Evolutionary conservation across 169 alveolate species (phyloP).

Genomic region (Plasmodium yoelii): DNA sequence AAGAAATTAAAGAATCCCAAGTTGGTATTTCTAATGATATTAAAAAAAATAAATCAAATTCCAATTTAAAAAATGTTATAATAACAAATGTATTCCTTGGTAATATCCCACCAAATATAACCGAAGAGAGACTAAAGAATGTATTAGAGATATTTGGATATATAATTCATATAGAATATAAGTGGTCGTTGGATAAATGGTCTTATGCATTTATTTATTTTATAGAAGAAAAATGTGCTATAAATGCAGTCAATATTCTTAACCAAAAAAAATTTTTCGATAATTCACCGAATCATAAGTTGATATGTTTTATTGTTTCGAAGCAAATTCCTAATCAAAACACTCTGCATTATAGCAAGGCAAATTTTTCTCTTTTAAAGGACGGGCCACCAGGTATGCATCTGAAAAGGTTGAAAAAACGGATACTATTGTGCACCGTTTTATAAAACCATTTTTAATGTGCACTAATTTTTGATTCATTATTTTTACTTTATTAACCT

Average conservation of each 20-base stretch:
- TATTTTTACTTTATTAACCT: background rate
- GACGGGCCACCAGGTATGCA: slow-evolving; percentile 86
- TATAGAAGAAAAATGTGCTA: slow-evolving; percentile 79
- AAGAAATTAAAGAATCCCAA: background rate
- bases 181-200: slow-evolving; percentile 81
- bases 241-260: slow-evolving; percentile 79
- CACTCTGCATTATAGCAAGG: slow-evolving; percentile 75
- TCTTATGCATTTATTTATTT: slow-evolving; percentile 82
- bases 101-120: slow-evolving; percentile 85
- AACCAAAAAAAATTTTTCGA: slow-evolving; percentile 79
- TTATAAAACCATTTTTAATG: background rate
- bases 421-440: background rate
- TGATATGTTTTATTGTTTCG: slow-evolving; percentile 80
- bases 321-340: slow-evolving; percentile 80
- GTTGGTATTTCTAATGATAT: background rate
- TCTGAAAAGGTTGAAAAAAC: background rate
- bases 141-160: slow-evolving; percentile 75
- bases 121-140: slow-evolving; percentile 79
- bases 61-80: slow-evolving; percentile 30
- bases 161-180: slow-evolving; percentile 78
- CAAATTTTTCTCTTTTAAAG: slow-evolving; percentile 82
- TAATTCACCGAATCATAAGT: slow-evolving; percentile 80
- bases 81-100: slow-evolving; percentile 83
- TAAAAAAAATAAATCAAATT: slow-evolving; percentile 25
- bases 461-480: background rate